Percentiles rank a stretch among this genome's conserved stretches.
These are phyloP conservation scores for Salvia rosmarinus DNA, from an alignment of 257 asterid genomes.

Conservation along the genomic window DNA sequence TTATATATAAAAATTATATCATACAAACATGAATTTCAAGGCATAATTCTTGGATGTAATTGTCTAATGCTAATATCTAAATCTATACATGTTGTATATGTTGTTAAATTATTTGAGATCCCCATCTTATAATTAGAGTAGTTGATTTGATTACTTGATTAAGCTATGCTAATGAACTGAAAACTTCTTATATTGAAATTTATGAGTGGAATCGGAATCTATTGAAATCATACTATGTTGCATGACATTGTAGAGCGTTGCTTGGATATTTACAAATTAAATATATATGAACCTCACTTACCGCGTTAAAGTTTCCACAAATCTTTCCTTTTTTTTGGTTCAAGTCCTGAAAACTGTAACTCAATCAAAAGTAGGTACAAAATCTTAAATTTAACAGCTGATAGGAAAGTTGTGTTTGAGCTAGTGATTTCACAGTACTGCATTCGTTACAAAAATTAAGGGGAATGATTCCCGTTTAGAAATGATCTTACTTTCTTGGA, in stretches of 20 bases:
- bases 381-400: background rate
- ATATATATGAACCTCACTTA: background rate
- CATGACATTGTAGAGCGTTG: background rate
- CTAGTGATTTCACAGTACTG: conserved; percentile 3
- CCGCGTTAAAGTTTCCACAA: conserved; percentile 14
- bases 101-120: conserved; percentile 2
- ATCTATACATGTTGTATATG: no score
- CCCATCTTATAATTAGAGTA: conserved; percentile 7
- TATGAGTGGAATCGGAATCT: conserved; percentile 6
- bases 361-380: background rate
- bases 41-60: no score
- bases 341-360: background rate
- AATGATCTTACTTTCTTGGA: background rate
- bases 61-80: no score
- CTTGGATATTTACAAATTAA: background rate
- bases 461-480: background rate
- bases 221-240: conserved; percentile 12
- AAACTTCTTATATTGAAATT: background rate
- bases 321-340: background rate
- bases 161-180: conserved; percentile 14
- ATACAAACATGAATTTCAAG: no score
- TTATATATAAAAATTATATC: no score
- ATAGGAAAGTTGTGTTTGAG: conserved; percentile 9
- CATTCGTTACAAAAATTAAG: background rate
- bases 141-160: conserved; percentile 8